These are phyloP conservation scores for Diutina scorzettiae DNA, from an alignment of 1,139 yeast species.

Conservation along the genomic window DNA sequence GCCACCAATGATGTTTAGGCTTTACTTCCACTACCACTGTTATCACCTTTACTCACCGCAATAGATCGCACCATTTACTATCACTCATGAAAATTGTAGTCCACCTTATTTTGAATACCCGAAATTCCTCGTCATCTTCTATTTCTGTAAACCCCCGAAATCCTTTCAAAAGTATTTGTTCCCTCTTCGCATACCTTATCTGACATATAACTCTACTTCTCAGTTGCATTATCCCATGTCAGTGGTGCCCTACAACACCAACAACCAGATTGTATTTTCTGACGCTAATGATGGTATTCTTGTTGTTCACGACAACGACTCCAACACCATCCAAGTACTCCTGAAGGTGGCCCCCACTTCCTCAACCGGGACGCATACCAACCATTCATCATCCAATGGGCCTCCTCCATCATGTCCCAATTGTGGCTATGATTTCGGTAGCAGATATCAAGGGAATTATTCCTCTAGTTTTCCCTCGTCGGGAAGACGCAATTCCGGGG, in stretches of 20 bases:
- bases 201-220: too few relatives aligned
- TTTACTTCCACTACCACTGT: too few relatives aligned
- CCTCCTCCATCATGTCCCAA: background rate
- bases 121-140: too few relatives aligned
- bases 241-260: constrained; percentile 26
- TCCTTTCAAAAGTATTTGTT: too few relatives aligned
- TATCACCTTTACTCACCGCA: too few relatives aligned
- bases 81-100: too few relatives aligned
- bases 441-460: background rate
- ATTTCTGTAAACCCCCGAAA: too few relatives aligned
- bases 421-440: background rate
- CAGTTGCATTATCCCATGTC: too few relatives aligned
- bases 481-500: background rate
- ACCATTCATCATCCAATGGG: background rate
- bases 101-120: too few relatives aligned
- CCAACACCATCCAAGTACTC: constrained; percentile 28
- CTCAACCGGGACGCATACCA: background rate
- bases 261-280: constrained; percentile 23
- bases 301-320: constrained; percentile 31
- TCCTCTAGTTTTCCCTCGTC: background rate
- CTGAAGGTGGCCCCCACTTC: constrained; percentile 7
- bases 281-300: constrained; percentile 30
- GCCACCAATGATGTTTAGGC: too few relatives aligned
- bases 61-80: too few relatives aligned
- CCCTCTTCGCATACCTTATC: too few relatives aligned